Evolutionary conservation across 768 basidiomycete genomes (phyloP), one percentile per base, ranked within the genome.

Genomic region (Rhizopogon vesiculosus): DNA sequence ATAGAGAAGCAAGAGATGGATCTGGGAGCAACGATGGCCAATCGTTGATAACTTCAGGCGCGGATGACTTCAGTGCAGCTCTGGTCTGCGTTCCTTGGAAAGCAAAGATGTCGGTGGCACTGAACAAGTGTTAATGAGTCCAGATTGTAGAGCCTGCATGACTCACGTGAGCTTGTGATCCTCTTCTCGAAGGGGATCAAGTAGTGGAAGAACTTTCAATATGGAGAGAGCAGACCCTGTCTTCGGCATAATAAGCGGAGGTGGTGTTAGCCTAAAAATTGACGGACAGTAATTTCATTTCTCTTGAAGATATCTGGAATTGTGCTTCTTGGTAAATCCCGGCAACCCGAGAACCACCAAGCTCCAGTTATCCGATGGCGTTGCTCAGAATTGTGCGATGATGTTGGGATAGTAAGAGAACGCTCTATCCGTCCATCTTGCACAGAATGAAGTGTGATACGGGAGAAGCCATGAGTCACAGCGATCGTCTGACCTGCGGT

Each of bases 281-380:
- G 39, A 53, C 81, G 56, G 68, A 91, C 90, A 61, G 86, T 83
- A 52, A 83, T 69, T 33, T 79, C 76, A 53, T 80, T 78, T 61
- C 90, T 77, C 62, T 79, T 83, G 73, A 91, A 87, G 57, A 92
- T 86, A 66, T 91, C 89, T 5, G 89, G 88, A 57, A 88, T 84
- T 9, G 77, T 68, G 44, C 73, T 71, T 18, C 59, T 69, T 35
- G 66, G 62, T 15, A 64, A 64, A 28, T 69, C 59, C 53, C 74
- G 78, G 60, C 79, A 75, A 45, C 84, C 76, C 53, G 69, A 69
- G 64, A 88, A 84, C 91, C 91, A 92, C 87, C 87, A 90, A 29
- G 88, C 69, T n/a, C 78, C 78, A 15, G 73, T 70, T 18, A 89
- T 63, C 67, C 51, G 62, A 57, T 28, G 62, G 22, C 25, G 60